phyloP scores from a whole-genome alignment of 495 filamentous ascomycete species.

The Acidomyces sp. region DNA sequence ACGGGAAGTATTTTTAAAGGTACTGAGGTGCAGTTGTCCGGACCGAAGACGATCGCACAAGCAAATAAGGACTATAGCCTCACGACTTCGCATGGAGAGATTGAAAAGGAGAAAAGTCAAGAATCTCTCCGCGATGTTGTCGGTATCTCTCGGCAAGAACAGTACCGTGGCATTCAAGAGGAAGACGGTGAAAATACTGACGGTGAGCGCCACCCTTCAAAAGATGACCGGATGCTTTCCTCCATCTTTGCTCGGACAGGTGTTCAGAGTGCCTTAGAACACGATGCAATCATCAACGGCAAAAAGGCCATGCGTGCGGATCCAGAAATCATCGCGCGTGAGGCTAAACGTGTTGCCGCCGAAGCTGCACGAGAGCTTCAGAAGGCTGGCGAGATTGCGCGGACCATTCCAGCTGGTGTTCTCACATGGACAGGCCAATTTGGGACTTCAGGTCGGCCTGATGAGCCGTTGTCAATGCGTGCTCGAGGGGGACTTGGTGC shows the following conservation, averaged over 20 bases:
- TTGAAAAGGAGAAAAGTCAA: neutral
- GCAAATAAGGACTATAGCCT: conserved; percentile 9
- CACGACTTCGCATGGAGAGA: conserved; percentile 19
- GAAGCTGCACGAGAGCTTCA: conserved; percentile 62
- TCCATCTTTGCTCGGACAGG: conserved; percentile 74
- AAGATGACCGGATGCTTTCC: conserved; percentile 62
- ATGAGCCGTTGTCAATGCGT: conserved; percentile 21
- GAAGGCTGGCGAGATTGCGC: conserved; percentile 56
- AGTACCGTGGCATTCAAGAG: conserved; percentile 21
- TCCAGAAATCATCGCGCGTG: conserved; percentile 58
- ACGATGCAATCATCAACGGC: conserved; percentile 71
- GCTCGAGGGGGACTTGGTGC: conserved; percentile 14
- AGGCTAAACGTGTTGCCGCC: conserved; percentile 66
- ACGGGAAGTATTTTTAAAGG: conserved; percentile 75
- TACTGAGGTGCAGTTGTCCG: conserved; percentile 54
- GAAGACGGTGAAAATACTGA: conserved; percentile 1
- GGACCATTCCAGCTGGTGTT: conserved; percentile 60
- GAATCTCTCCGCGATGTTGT: conserved; percentile 27
- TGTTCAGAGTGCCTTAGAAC: conserved; percentile 73
- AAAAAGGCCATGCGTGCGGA: conserved; percentile 53
- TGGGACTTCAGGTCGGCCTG: conserved; percentile 54
- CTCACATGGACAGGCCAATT: conserved; percentile 88
- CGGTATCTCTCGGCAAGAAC: conserved; percentile 40
- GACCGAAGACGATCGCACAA: conserved; percentile 28
- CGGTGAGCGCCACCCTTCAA: conserved; percentile 22